A percentile compares a stretch with the other conserved stretches of the same genome.
Evolutionary conservation across 768 basidiomycete genomes (phyloP).

Genomic region (Rossbeevera mucosa): DNA sequence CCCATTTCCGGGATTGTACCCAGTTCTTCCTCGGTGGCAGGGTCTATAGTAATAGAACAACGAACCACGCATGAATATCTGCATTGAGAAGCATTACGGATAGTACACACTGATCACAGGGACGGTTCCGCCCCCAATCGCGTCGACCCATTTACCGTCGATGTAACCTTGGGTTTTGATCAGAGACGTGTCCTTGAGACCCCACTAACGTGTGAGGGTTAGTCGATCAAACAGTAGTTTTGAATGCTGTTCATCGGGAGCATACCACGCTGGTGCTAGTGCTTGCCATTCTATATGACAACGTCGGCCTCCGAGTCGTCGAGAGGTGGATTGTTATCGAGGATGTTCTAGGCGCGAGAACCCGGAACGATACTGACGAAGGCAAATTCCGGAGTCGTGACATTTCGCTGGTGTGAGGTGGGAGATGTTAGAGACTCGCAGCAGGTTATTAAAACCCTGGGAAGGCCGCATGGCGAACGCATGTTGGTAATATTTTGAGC

Average conservation of each 20-base stretch:
- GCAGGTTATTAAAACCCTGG: neutral
- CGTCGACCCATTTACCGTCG: constrained; percentile 82
- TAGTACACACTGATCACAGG: constrained; percentile 63
- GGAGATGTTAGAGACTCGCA: neutral
- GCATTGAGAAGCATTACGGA: neutral
- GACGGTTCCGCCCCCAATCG: constrained; percentile 68
- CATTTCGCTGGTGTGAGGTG: constrained; percentile 7
- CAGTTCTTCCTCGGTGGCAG: constrained; percentile 77
- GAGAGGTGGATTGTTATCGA: constrained; percentile 3
- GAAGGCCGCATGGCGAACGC: constrained; percentile 5
- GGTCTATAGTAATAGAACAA: constrained; percentile 49
- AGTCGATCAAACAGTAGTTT: neutral
- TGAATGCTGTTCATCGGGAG: constrained; percentile 10
- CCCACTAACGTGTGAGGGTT: constrained; percentile 43
- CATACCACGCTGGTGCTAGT: constrained; percentile 34
- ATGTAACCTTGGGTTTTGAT: constrained; percentile 75
- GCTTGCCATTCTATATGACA: constrained; percentile 52
- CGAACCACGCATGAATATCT: neutral
- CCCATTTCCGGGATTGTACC: constrained; percentile 91
- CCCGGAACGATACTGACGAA: constrained; percentile 14
- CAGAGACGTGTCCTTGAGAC: constrained; percentile 71
- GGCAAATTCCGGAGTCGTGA: constrained; percentile 13
- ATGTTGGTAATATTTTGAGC: neutral
- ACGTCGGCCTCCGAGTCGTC: constrained; percentile 8
- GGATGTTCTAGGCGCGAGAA: constrained; percentile 14